Conservation (phyloP, 257 asterid genomes). For the Primulina tabacum region DNA sequence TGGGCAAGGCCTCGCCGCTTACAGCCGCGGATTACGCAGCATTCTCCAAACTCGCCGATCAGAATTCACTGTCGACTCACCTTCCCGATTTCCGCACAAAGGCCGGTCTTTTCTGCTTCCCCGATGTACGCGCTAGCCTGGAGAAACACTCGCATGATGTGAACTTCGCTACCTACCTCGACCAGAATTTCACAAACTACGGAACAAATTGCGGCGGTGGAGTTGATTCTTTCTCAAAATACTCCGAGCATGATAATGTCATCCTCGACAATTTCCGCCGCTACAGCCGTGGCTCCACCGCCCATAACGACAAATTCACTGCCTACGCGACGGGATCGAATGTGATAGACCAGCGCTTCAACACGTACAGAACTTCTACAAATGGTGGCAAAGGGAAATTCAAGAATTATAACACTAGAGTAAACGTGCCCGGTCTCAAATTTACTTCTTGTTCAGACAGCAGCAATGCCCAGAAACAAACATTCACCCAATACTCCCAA, state of each 20-base stretch:
- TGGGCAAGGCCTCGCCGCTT: constrained; percentile 31
- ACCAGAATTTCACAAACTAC: constrained; percentile 67
- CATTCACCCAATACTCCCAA: constrained; percentile 39
- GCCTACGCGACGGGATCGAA: constrained; percentile 47
- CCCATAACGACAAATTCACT: constrained; percentile 49
- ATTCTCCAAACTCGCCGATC: constrained; percentile 47
- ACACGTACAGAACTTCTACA: constrained; percentile 55
- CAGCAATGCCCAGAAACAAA: constrained; percentile 51
- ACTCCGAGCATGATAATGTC: constrained; percentile 43
- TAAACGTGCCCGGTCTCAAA: constrained; percentile 47
- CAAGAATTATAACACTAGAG: constrained; percentile 32
- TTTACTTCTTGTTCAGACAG: constrained; percentile 69
- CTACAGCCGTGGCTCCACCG: constrained; percentile 70
- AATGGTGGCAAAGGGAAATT: constrained; percentile 65
- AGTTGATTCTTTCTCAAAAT: constrained; percentile 48
- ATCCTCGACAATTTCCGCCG: constrained; percentile 56
- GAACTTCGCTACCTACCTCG: constrained; percentile 37
- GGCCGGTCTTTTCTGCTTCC: constrained; percentile 65
- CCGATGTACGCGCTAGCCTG: constrained; percentile 49
- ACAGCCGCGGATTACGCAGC: constrained; percentile 37
- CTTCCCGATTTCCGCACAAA: constrained; percentile 51
- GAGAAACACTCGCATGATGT: constrained; percentile 48
- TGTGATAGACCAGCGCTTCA: constrained; percentile 65
- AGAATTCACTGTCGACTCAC: constrained; percentile 38
- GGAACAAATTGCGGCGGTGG: constrained; percentile 53